Conservation (phyloP, 2,329 filamentous ascomycete species). For the Aspergillus sergii region DNA sequence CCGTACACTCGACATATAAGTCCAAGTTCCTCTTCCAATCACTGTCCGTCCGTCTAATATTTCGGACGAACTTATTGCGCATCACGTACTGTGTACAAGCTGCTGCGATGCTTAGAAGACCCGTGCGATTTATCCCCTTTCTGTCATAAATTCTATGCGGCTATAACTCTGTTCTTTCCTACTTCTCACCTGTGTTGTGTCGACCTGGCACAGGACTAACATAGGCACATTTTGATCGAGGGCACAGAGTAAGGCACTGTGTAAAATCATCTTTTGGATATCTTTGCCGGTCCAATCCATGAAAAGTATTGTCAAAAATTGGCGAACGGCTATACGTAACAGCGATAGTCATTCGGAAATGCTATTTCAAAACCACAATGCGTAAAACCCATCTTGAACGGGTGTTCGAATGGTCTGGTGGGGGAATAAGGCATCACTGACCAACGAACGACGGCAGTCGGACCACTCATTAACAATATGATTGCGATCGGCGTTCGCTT, state of each 20-base stretch:
- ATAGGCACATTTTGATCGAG: too few species aligned
- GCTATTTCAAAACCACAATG: not conserved
- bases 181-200: not conserved
- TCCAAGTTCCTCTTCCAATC: too few species aligned
- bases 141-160: too few species aligned
- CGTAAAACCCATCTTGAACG: not conserved
- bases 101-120: too few species aligned
- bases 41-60: not conserved
- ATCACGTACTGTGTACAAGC: too few species aligned
- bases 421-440: not conserved
- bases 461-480: not conserved
- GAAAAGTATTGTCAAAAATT: not conserved
- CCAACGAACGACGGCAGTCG: not conserved
- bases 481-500: not conserved
- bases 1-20: not conserved
- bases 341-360: not conserved
- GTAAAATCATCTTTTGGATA: too few species aligned
- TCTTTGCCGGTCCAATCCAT: not conserved
- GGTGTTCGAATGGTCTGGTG: not conserved
- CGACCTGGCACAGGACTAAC: too few species aligned
- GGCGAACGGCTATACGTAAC: not conserved
- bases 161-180: not conserved
- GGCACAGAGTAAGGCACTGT: too few species aligned
- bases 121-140: too few species aligned
- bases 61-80: not conserved